phyloP scores from a whole-genome alignment of 164 flowering plant genomes.

The Vitis rotundifolia region DNA sequence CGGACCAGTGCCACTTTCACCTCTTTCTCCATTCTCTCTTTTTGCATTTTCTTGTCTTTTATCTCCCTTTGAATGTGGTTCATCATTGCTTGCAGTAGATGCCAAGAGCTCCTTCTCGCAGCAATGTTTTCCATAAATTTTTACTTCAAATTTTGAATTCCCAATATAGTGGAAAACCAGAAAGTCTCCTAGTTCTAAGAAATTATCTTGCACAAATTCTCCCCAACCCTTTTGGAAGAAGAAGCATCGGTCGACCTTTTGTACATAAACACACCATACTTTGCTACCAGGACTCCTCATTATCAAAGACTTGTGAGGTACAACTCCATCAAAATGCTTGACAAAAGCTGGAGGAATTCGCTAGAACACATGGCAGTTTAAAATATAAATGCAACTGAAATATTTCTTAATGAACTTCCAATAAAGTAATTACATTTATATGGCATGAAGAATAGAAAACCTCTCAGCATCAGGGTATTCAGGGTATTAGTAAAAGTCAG shows the following conservation, averaged over 20 bases:
- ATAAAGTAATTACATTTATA: too few relatives aligned
- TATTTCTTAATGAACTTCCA: too few relatives aligned
- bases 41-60: too few relatives aligned
- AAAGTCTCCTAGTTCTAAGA: not conserved
- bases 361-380: not conserved
- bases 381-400: too few relatives aligned
- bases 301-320: not conserved
- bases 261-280: not conserved
- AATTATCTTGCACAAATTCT: slow-evolving; percentile 4
- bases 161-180: not conserved
- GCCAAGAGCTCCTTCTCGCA: not conserved
- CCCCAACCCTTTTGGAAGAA: slow-evolving; percentile 4
- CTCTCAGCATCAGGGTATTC: too few relatives aligned
- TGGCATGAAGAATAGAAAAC: too few relatives aligned
- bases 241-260: not conserved
- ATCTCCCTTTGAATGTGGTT: too few relatives aligned
- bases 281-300: not conserved
- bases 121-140: not conserved
- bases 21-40: too few relatives aligned
- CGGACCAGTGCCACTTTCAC: too few relatives aligned
- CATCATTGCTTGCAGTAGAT: not conserved
- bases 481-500: too few relatives aligned
- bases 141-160: slow-evolving; percentile 1
- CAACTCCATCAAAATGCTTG: slow-evolving; percentile 4
- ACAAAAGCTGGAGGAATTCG: slow-evolving; percentile 7